Base-by-base conservation (phyloP, 495 filamentous ascomycete genomes). In the Xylaria castorea region DNA sequence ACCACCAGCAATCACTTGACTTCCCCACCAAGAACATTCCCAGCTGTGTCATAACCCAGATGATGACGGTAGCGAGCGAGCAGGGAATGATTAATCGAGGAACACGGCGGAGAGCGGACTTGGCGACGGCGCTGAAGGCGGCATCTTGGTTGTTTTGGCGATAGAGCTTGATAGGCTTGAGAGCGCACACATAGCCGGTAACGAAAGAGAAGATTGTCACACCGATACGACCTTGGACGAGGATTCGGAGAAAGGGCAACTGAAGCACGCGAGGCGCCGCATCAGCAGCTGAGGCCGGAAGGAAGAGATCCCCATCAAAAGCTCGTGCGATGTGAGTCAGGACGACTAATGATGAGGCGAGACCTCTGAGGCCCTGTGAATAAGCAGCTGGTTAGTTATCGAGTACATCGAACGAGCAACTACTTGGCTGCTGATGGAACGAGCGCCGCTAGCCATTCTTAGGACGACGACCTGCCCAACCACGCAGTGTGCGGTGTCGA, bases 191-290 rank as follows among this genome's bases (percentile, higher is more conserved):
- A 73, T 91, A 92, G 63, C 90, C 90, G 22, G 90, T 90, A 51
- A 92, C 83, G 71, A 92, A 87, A 63, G 87, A 84, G 82, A 92
- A 92, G 66, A 91, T 89, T 40, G 89, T 86, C 25, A 92, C 89
- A 63, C 90, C 89, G 38, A 91, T 83, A 66, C 88, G 87, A 57
- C 89, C 90, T 78, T 92, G 90, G 79, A 87, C 85, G 55, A 89
- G 84, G 58, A 91, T 86, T 46, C 90, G 89, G 14, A 92, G 74
- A 61, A 90, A 82, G 12, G 90, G 89, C 70, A 84, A 82, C 76
- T 92, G 90, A 22, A 92, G 81, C 14, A 90, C 70, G 40, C 85
- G 85, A 11, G 89, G 86, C 0, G 82, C 66, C 3, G 78, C 76
- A 42, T 85, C 84, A 70, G 84, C 82, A 40, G 81, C 78, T 57